Evolutionary conservation across 768 basidiomycete species (phyloP).

Genomic region (Hypholoma fasciculare): DNA sequence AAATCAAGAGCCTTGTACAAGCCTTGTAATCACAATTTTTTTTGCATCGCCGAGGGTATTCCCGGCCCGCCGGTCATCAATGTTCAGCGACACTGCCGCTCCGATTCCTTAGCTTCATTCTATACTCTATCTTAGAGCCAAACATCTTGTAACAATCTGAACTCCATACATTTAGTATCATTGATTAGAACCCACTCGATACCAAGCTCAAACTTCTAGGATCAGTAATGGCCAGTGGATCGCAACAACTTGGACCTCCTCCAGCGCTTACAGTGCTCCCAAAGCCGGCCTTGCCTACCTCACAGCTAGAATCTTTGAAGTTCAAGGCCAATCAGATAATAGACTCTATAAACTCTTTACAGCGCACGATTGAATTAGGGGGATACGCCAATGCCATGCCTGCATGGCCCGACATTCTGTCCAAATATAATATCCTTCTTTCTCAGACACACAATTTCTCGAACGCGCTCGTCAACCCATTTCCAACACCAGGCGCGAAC

Average conservation of each 20-base stretch:
- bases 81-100: too few species aligned
- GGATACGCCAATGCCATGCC: constrained; percentile 64
- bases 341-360: constrained; percentile 69
- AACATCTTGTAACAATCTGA: too few species aligned
- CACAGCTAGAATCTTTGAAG: constrained; percentile 73
- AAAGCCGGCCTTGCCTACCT: constrained; percentile 47
- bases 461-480: constrained; percentile 50
- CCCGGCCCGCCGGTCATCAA: too few species aligned
- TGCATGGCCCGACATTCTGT: constrained; percentile 83
- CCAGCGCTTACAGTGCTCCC: constrained; percentile 13
- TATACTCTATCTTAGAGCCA: too few species aligned
- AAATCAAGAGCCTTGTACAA: background rate
- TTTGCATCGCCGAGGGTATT: too few species aligned
- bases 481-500: constrained; percentile 23
- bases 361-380: constrained; percentile 60
- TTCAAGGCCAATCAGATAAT: constrained; percentile 81
- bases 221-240: background rate
- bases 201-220: background rate
- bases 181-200: too few species aligned
- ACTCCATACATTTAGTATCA: too few species aligned
- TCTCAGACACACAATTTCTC: constrained; percentile 83
- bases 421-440: constrained; percentile 83
- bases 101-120: too few species aligned
- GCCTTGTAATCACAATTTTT: background rate
- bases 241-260: constrained; percentile 7